These are phyloP conservation scores for Beauveria sp. DNA, from an alignment of 2,329 filamentous ascomycete genomes.

Conservation along the genomic window DNA sequence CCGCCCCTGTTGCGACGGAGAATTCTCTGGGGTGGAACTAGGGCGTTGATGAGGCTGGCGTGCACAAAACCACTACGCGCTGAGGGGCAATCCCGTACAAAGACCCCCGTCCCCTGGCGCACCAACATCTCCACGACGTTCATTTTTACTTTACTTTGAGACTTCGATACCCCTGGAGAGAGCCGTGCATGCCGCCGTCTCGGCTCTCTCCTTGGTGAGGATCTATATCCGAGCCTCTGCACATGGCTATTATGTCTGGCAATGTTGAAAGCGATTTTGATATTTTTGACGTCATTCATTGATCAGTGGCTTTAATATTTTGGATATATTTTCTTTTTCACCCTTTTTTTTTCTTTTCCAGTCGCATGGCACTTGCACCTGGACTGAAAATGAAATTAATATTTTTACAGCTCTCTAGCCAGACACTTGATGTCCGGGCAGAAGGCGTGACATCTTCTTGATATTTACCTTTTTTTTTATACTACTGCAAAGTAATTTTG, in stretches of 20 bases:
- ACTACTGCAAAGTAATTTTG: slow-evolving; percentile 4
- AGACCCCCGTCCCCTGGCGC: not conserved
- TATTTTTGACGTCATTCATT: not conserved
- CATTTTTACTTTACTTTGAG: slow-evolving; percentile 5
- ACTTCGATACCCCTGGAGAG: slow-evolving; percentile 9
- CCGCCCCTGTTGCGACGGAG: slow-evolving; percentile 82
- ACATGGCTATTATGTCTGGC: not conserved
- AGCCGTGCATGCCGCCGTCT: not conserved
- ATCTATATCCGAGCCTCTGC: slow-evolving; percentile 6
- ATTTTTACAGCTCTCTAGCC: not conserved
- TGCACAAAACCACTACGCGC: not conserved
- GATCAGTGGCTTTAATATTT: not conserved
- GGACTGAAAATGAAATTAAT: not conserved
- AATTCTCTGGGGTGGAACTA: slow-evolving; percentile 96
- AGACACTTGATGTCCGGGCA: not conserved
- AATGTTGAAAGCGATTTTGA: slow-evolving; percentile 9
- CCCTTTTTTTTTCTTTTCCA: not conserved
- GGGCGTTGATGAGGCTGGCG: slow-evolving; percentile 19
- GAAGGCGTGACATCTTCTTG: not conserved
- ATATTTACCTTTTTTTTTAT: slow-evolving; percentile 1
- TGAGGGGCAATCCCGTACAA: not conserved
- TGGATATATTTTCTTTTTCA: slow-evolving; percentile 7
- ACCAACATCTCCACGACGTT: slow-evolving; percentile 6
- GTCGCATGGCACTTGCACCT: not conserved
- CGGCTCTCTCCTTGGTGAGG: slow-evolving; percentile 4